Base-by-base conservation (phyloP, 2,329 filamentous ascomycete species). In the Penicillium sp. region DNA sequence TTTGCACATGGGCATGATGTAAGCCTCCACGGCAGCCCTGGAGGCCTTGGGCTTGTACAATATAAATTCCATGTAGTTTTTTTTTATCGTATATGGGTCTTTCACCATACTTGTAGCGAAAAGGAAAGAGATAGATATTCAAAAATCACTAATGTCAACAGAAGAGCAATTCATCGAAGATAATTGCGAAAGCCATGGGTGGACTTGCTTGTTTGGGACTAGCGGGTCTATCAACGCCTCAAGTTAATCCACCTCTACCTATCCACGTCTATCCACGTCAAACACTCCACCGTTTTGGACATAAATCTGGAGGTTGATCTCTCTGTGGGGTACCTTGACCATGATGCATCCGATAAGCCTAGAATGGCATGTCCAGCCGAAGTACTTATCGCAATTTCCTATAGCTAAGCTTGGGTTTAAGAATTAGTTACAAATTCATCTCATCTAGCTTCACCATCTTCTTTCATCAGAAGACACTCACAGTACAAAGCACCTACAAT, bases 181-280 rank as follows among this genome's bases (percentile, higher is more conserved):
- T 16, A 32, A 4, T 16, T 16, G 18, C 1, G 18, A 46, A 1
- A 34, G 20, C 14, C 1, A 14, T 55, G 63, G 51, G 37, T 66
- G 62, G 59, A 66, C 62, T 57, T 66, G 34, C 64, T 55, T n/a
- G 14, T 52, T 62, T 45, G 18, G 60, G 61, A 3, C 31, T 66
- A 61, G 62, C 42, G 52, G 10, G 7, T 6, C 22, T 29, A 45
- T 44, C 35, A 46, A 31, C 34, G 29, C 37, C 29, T 5, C 5
- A 20, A 32, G 29, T 20, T 6, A 24, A 46, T 22, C 29, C 43
- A 46, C 29, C 1, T 16, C 32, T 11, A 13, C 24, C 24, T 26
- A 43, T 43, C 24, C 40, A 26, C 39, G 2, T 42, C 14, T 4
- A 32, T 45, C 26, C 26, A 32, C 26, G 16, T 16, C 43, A 6